phyloP scores from a whole-genome alignment of 768 basidiomycete genomes.

The Boletus rubroflammeus region DNA sequence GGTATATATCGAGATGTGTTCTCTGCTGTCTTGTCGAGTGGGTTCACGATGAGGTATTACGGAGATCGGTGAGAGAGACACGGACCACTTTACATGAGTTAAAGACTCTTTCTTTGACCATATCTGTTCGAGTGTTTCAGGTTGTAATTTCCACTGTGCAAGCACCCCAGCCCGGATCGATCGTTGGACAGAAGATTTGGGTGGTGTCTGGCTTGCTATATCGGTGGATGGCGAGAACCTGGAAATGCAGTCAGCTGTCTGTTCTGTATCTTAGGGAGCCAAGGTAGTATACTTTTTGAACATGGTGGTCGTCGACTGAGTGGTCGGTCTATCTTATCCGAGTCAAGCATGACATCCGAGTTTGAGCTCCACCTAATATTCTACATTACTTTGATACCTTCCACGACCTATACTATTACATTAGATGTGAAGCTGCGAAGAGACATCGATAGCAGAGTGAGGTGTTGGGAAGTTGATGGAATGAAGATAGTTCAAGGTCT shows the following conservation, averaged over 20 bases:
- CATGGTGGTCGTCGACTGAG: conserved; percentile 42
- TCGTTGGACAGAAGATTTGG: conserved; percentile 93
- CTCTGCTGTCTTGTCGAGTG: conserved; percentile 62
- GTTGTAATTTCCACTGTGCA: conserved; percentile 78
- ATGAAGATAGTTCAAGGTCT: conserved; percentile 30
- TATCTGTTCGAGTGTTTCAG: conserved; percentile 80
- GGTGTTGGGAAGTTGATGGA: conserved; percentile 16
- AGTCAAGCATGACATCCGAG: background rate
- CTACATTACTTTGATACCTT: conserved; percentile 30
- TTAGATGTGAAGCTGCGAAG: conserved; percentile 33
- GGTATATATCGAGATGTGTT: conserved; percentile 91
- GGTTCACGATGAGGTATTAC: conserved; percentile 12
- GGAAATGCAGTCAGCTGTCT: conserved; percentile 9
- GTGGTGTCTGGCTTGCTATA: conserved; percentile 82
- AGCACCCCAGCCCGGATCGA: conserved; percentile 77
- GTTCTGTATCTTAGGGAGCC: conserved; percentile 2
- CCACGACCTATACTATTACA: conserved; percentile 35
- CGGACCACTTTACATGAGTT: conserved; percentile 85
- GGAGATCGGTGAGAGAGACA: conserved; percentile 4
- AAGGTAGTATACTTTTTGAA: conserved; percentile 62
- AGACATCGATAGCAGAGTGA: conserved; percentile 32
- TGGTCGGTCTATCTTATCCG: conserved; percentile 11
- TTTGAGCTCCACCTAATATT: conserved; percentile 17
- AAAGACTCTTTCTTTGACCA: conserved; percentile 99
- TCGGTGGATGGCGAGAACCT: conserved; percentile 77